A percentile compares a stretch with the other conserved stretches of the same genome.
Conservation (phyloP, 768 basidiomycete genomes). For the Lyophyllum decastes region DNA sequence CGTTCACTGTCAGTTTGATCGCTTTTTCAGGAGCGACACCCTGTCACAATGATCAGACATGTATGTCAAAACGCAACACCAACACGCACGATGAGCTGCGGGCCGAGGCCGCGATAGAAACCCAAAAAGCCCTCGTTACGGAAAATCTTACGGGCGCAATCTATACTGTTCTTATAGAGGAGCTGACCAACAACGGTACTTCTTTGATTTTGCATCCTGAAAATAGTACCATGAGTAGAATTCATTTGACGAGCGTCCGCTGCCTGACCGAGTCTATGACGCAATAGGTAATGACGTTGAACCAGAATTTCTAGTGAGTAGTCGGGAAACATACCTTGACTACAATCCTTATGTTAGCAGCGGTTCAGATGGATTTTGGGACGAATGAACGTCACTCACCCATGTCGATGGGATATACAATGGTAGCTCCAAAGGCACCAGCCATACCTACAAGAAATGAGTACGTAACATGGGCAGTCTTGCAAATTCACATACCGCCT, state of each 20-base stretch:
- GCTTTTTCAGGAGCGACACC: conserved; percentile 97
- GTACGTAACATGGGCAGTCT: conserved; percentile 11
- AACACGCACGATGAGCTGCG: conserved; percentile 82
- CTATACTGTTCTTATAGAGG: conserved; percentile 93
- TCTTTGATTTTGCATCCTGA: conserved; percentile 96
- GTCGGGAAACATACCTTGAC: conserved; percentile 64
- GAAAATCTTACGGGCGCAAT: conserved; percentile 93
- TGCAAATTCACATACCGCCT: conserved; percentile 55
- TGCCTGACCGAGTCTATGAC: conserved; percentile 58
- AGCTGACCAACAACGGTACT: conserved; percentile 96
- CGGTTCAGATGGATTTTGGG: background rate
- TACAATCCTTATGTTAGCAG: conserved; percentile 28
- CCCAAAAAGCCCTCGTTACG: conserved; percentile 91
- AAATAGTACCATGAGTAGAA: conserved; percentile 1
- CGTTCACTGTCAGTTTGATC: conserved; percentile 97
- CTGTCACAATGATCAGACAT: conserved; percentile 36
- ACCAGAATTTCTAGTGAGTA: background rate
- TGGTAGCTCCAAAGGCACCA: conserved; percentile 94
- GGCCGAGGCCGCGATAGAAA: conserved; percentile 96
- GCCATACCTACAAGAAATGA: conserved; percentile 64
- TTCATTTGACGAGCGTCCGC: background rate
- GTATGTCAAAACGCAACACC: background rate
- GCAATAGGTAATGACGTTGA: background rate
- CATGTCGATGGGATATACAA: conserved; percentile 95
- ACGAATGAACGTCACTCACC: conserved; percentile 47